These are phyloP conservation scores for Trichoderma virens DNA, from an alignment of 495 filamentous ascomycete species.

Conservation along the genomic window DNA sequence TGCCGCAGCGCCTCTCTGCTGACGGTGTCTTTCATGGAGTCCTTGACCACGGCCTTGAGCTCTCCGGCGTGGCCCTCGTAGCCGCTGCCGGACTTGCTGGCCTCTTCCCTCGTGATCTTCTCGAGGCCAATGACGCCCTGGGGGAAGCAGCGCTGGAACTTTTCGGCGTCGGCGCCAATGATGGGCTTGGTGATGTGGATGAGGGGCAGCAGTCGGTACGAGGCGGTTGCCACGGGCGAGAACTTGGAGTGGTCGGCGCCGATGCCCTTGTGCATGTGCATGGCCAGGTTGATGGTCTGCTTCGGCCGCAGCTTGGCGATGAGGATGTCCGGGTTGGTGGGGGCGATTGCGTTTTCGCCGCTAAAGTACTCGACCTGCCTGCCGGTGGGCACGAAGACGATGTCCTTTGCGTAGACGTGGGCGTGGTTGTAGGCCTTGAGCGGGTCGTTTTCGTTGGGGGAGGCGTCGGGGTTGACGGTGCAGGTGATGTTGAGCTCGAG, in stretches of 20 bases:
- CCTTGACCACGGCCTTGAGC: slow-evolving; percentile 74
- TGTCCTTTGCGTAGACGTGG: slow-evolving; percentile 78
- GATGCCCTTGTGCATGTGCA: slow-evolving; percentile 89
- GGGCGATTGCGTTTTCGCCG: slow-evolving; percentile 54
- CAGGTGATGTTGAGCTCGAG: slow-evolving; percentile 68
- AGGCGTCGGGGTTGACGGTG: slow-evolving; percentile 63
- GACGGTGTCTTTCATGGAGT: slow-evolving; percentile 87
- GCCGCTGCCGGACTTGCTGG: slow-evolving; percentile 48
- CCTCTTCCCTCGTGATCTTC: slow-evolving; percentile 60
- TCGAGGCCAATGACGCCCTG: slow-evolving; percentile 78
- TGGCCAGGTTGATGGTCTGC: slow-evolving; percentile 71
- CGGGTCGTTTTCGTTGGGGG: slow-evolving; percentile 66
- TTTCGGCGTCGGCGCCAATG: slow-evolving; percentile 73
- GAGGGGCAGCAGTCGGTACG: slow-evolving; percentile 80
- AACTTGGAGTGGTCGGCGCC: slow-evolving; percentile 97
- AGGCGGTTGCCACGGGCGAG: slow-evolving; percentile 90
- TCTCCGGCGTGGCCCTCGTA: slow-evolving; percentile 68
- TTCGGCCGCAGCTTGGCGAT: slow-evolving; percentile 91
- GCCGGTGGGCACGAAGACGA: slow-evolving; percentile 67
- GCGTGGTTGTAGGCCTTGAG: slow-evolving; percentile 74
- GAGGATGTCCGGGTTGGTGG: slow-evolving; percentile 86
- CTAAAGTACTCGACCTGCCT: slow-evolving; percentile 62
- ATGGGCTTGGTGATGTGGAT: slow-evolving; percentile 81
- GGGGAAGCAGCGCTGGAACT: slow-evolving; percentile 88
- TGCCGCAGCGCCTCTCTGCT: slow-evolving; percentile 87